Evolutionary conservation across 805 yeast genomes (phyloP), one percentile per base, ranked within the genome.

Genomic region (Yamadazyma insecticola): DNA sequence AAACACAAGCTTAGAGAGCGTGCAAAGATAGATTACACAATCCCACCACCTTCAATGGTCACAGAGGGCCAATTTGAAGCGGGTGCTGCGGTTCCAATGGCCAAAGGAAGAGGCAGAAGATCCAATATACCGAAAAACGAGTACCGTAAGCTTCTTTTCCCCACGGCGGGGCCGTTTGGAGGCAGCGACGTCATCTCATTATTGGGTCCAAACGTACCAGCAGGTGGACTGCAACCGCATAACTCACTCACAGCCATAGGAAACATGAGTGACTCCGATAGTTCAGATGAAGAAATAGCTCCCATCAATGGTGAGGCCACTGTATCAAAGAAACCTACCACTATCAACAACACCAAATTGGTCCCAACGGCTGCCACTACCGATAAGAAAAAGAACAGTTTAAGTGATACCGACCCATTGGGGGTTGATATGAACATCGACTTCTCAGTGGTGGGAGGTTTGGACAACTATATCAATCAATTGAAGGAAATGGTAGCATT

Each of bases 131-230:
- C 49, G 32, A 75, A 73, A 26, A 74, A 70, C 16, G 71, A 64
- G 24, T 61, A 55, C 33, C 53, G 82, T 24, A 72, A 88, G 48
- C 72, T 95, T 24, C 60, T 92, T 22, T 89, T 84, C 49, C 95
- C 96, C 5, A 90, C 96, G 0, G 87, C 88, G 11, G 98, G 98
- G 0, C 98, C 98, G 2, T 90, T 90, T 66, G 98, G 98, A 17
- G 98, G 98, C 14, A 81, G 90, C 39, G 97, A 90, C 51, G 95
- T 87, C 1, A 72, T 79, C 6, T 81, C 96, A 0, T 62, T 90
- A 18, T 87, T 88, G 55, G 89, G 92, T 5, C 71, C 74, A 28
- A 76, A 76, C 36, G 64, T 69, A 15, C 78, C 85, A 4, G 19
- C 22, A n/a, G 28, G 28, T 7, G 19, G 16, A 8, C 18, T 10